phyloP scores from a whole-genome alignment of 768 basidiomycete species.

The Lentinula edodes region DNA sequence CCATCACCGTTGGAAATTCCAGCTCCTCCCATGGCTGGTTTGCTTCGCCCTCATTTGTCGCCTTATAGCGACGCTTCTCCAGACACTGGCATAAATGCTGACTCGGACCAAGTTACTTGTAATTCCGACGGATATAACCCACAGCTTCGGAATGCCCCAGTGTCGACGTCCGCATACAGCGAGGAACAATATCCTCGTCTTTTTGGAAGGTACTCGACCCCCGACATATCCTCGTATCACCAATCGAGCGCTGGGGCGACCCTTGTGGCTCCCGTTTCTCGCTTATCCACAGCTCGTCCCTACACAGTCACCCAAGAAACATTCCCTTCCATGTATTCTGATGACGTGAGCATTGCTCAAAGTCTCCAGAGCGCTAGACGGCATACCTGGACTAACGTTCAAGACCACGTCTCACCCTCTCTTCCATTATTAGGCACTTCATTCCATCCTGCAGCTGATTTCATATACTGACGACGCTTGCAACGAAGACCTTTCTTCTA shows the following conservation, averaged over 20 bases:
- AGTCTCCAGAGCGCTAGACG: background rate
- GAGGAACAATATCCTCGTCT: background rate
- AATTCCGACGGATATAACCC: background rate
- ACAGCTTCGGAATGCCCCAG: background rate
- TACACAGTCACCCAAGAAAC: background rate
- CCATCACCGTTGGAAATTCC: constrained; percentile 31
- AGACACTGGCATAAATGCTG: constrained; percentile 7
- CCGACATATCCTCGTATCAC: background rate
- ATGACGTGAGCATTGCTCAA: constrained; percentile 5
- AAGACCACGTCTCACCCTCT: constrained; percentile 12
- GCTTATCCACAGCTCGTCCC: background rate
- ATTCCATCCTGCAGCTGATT: constrained; percentile 20
- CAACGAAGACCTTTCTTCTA: background rate
- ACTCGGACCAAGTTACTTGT: background rate
- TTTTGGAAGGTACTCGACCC: background rate
- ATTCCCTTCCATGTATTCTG: background rate
- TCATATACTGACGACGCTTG: background rate
- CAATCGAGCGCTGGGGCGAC: constrained; percentile 4
- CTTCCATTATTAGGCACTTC: constrained; percentile 23
- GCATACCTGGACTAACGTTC: constrained; percentile 1
- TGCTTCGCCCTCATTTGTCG: constrained; percentile 22
- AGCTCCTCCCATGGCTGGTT: constrained; percentile 28
- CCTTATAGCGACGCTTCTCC: constrained; percentile 10
- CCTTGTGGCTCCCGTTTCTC: background rate
- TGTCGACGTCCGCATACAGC: background rate